These are phyloP conservation scores for Solanum phureja DNA, from an alignment of 257 asterid genomes.

Conservation along the genomic window DNA sequence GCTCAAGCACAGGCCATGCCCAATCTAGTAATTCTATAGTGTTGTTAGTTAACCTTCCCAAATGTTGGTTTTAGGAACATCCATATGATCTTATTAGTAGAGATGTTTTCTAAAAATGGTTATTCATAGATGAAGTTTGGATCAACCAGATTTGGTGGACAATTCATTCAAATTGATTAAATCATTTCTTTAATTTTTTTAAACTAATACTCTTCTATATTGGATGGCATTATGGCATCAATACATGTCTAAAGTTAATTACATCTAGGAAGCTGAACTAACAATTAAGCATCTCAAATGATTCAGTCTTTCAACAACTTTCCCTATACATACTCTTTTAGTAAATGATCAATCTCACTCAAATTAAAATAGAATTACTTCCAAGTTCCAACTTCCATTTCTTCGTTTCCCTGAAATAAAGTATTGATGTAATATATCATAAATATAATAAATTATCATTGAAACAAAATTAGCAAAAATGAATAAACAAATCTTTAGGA, in stretches of 20 bases:
- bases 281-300: not conserved
- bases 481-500: no score
- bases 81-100: not conserved
- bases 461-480: no score
- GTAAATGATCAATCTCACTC: not conserved
- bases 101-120: not conserved
- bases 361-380: not conserved
- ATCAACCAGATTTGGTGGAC: not conserved
- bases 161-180: not conserved
- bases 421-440: no score
- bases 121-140: not conserved
- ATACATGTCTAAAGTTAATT: not conserved
- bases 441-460: no score
- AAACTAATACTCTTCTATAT: not conserved
- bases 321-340: not conserved
- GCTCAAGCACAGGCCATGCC: no score
- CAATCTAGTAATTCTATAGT: not conserved
- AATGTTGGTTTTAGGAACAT: not conserved
- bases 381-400: not conserved
- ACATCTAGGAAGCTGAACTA: not conserved
- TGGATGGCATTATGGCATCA: not conserved
- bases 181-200: not conserved
- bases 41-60: not conserved
- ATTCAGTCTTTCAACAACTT: not conserved
- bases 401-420: not conserved